phyloP scores from a whole-genome alignment of 2,329 filamentous ascomycete species.

The Rachicladosporium sp. region DNA sequence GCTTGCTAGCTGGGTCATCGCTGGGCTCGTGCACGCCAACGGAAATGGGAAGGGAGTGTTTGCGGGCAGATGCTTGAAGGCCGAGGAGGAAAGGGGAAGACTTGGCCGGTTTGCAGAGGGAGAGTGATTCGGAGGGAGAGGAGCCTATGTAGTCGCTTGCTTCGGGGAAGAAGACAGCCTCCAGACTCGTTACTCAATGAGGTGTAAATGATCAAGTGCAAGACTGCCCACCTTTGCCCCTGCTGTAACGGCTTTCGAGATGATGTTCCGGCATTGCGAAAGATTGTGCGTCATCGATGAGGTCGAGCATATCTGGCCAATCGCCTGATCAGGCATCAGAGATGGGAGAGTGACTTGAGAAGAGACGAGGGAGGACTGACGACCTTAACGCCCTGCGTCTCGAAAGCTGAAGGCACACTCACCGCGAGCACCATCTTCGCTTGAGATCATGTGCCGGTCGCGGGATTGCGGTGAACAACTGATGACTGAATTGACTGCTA shows the following conservation, averaged over 20 bases:
- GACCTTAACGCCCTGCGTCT: too few relatives aligned
- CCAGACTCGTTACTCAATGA: not conserved
- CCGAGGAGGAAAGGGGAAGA: slow-evolving; percentile 64
- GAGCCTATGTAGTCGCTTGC: slow-evolving; percentile 77
- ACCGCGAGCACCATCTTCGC: slow-evolving; percentile 17
- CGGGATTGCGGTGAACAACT: too few relatives aligned
- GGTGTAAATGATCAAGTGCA: not conserved
- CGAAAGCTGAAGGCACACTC: slow-evolving; percentile 2
- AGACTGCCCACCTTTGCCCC: slow-evolving; percentile 56
- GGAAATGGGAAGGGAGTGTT: slow-evolving; percentile 58
- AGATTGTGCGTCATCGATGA: slow-evolving; percentile 68
- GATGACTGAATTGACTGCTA: too few relatives aligned
- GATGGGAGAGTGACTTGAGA: too few relatives aligned
- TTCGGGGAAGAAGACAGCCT: slow-evolving; percentile 84
- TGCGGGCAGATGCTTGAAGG: slow-evolving; percentile 54
- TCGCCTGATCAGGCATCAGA: slow-evolving; percentile 44
- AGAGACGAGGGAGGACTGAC: too few relatives aligned
- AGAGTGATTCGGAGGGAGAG: slow-evolving; percentile 53
- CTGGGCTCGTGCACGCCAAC: slow-evolving; percentile 77
- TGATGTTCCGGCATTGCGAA: slow-evolving; percentile 58
- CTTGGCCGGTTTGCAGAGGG: slow-evolving; percentile 55
- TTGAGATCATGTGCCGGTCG: not conserved
- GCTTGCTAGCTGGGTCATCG: slow-evolving; percentile 31
- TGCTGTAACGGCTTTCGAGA: slow-evolving; percentile 58
- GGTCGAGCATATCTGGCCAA: slow-evolving; percentile 84